Base-by-base conservation (phyloP, 1,284 basidiomycete genomes). In the Fomitopsis pinicola region DNA sequence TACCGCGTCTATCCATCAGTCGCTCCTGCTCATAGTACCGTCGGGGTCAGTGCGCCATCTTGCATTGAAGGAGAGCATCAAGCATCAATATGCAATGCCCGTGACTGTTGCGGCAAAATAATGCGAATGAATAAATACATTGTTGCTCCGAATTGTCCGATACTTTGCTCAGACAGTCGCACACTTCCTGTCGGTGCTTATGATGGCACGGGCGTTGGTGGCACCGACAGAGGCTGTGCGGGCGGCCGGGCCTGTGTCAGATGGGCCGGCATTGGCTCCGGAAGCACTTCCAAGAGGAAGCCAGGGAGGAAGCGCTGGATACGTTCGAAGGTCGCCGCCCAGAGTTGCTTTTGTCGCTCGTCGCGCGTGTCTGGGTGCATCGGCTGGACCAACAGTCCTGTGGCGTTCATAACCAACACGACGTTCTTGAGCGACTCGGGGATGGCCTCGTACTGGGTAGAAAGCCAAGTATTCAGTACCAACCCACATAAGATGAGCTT, bases 351-450 rank as follows among this genome's bases (percentile, higher is more conserved):
- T 69, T 95, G 93, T 58, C 82, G 82, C 53, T 87, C 83, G 55
- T 83, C 82, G 53, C 89, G 83, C 44, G 77, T 70, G 62, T 87
- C 80, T 38, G 78, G 74, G 57, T 82, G 81, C 1, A 72, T 67
- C 8, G 92, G 89, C 1, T 91, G 91, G 4, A 94, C 81, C 22
- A 98, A 83, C 59, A 97, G 86, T 4, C 85, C 83, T 0, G 89
- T 89, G 1, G 94, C 92, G 70, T 96, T 89, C 95, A 99, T 97
- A 50, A 99, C 97, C 57, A 99, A 83, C 28, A 99, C 77, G 38
- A 98, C 92, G 73, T 99, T 99, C 78, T 99, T 99, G 67, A 99
- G 82, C 6, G 95, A 96, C 76, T 99, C 97, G 0, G 93, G 94
- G 33, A 98, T 84, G 0, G 96, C 95, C 74, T 99, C 97, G 70